Conservation (phyloP, 2,329 filamentous ascomycete genomes). For the Dactylellina drechsleri region DNA sequence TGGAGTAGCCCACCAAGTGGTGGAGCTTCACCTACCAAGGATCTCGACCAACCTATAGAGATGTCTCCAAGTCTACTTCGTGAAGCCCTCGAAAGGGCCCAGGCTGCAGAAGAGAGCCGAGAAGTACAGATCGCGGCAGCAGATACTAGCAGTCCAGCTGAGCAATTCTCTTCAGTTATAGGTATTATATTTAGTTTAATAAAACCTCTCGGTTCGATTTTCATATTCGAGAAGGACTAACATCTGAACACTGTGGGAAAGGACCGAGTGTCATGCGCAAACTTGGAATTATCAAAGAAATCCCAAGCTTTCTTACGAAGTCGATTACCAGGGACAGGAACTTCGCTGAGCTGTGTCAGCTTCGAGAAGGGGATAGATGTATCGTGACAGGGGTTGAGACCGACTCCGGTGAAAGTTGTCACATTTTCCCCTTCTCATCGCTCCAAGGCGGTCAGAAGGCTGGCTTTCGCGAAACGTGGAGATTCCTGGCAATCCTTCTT, state of each 20-base stretch:
- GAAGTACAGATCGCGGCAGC: background rate
- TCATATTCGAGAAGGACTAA: too few relatives aligned
- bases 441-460: background rate
- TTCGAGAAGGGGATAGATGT: background rate
- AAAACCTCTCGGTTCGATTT: background rate
- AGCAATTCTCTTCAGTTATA: background rate
- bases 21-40: background rate
- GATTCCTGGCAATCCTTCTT: background rate
- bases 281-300: too few relatives aligned
- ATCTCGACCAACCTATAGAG: background rate
- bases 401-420: background rate
- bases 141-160: background rate
- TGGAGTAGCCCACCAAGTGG: background rate
- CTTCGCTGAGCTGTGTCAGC: background rate
- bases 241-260: too few relatives aligned
- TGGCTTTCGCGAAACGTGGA: constrained; percentile 3
- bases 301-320: too few relatives aligned
- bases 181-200: background rate
- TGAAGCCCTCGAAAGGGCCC: background rate
- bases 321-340: background rate
- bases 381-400: background rate
- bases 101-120: background rate
- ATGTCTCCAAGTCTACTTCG: background rate
- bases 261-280: too few relatives aligned
- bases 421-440: background rate